Conservation (phyloP, 2,329 filamentous ascomycete genomes). For the Metarhizium humberi region DNA sequence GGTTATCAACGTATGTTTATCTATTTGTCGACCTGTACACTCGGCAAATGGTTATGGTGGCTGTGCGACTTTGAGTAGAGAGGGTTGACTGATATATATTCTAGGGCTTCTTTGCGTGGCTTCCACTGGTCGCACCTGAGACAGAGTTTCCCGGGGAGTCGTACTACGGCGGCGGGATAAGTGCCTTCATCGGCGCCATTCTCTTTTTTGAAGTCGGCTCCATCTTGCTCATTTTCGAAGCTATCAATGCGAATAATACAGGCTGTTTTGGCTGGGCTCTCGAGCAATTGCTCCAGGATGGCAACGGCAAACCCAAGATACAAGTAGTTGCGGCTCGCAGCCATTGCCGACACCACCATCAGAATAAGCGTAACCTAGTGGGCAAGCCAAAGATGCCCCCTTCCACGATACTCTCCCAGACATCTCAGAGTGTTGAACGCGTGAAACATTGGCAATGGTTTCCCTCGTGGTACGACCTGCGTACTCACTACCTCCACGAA, state of each 20-base stretch:
- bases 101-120: constrained; percentile 55
- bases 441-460: constrained; percentile 46
- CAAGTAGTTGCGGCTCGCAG: constrained; percentile 3
- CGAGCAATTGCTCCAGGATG: constrained; percentile 33
- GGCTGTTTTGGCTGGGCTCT: constrained; percentile 64
- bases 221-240: constrained; percentile 54
- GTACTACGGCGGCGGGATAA: constrained; percentile 47
- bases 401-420: neutral
- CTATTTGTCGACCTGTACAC: constrained; percentile 18
- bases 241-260: constrained; percentile 55
- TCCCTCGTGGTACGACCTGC: constrained; percentile 46
- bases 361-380: constrained; percentile 13
- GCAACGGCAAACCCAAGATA: constrained; percentile 2
- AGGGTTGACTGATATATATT: constrained; percentile 36
- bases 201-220: constrained; percentile 54
- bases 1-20: constrained; percentile 25
- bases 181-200: constrained; percentile 57
- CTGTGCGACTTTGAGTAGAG: neutral
- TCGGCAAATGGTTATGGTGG: neutral
- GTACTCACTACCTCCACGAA: constrained; percentile 50
- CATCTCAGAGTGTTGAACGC: constrained; percentile 1
- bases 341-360: constrained; percentile 19
- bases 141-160: constrained; percentile 46
- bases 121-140: constrained; percentile 44
- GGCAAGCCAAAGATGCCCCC: constrained; percentile 2